Percentiles rank a stretch among this genome's conserved stretches.
Evolutionary conservation across 257 asterid species (phyloP).

Genomic region (Petunia axillaris): DNA sequence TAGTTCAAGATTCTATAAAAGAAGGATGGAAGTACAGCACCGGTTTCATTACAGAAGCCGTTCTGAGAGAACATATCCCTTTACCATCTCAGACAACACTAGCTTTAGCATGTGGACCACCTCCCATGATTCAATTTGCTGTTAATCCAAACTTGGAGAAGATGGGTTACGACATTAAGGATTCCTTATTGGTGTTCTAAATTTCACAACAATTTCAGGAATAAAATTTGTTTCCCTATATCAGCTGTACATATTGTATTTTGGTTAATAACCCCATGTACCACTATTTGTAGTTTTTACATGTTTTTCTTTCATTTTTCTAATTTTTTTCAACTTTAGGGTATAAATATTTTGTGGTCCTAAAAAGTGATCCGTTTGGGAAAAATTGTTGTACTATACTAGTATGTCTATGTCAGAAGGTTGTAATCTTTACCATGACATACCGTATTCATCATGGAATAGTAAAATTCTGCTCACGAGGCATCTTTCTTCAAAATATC

Average conservation of each 20-base stretch:
- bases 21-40: conserved; percentile 70
- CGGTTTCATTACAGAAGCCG: conserved; percentile 62
- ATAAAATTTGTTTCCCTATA: conserved; percentile 4
- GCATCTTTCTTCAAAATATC: neutral
- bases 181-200: conserved; percentile 68
- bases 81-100: conserved; percentile 47
- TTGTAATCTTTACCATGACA: conserved; percentile 11
- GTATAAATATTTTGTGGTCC: neutral
- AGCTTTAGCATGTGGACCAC: conserved; percentile 94
- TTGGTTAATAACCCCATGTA: neutral
- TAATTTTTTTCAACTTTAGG: neutral
- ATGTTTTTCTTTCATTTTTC: neutral
- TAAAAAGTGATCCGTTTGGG: neutral
- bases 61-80: conserved; percentile 79
- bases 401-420: neutral
- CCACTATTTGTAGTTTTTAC: conserved; percentile 17
- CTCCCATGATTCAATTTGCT: conserved; percentile 92
- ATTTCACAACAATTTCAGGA: neutral
- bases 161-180: conserved; percentile 82
- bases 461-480: neutral
- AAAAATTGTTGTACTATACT: conserved; percentile 19
- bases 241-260: conserved; percentile 21
- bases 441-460: conserved; percentile 1
- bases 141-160: conserved; percentile 89
- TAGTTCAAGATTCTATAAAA: conserved; percentile 54